Evolutionary conservation across 108 stramenopile species (phyloP).

Genomic region (Schizochytrium sp.): DNA sequence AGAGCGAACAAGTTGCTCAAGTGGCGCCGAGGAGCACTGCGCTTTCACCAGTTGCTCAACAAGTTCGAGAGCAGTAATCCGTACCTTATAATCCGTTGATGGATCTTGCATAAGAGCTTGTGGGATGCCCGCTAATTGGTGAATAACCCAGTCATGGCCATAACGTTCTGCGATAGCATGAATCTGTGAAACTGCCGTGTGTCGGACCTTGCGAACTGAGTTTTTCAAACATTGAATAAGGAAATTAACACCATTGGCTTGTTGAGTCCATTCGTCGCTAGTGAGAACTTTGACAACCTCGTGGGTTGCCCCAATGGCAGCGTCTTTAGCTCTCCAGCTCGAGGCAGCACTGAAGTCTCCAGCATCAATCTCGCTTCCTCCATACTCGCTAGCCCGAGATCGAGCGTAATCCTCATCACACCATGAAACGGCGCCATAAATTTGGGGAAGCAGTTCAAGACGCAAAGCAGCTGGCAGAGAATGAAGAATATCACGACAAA

Average conservation of each 20-base stretch:
- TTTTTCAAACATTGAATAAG: conserved; percentile 8
- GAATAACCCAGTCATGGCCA: conserved; percentile 27
- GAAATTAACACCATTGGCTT: conserved; percentile 31
- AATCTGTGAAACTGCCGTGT: not conserved
- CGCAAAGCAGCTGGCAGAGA: not conserved
- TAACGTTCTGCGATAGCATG: conserved; percentile 4
- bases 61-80: conserved; percentile 38
- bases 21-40: conserved; percentile 23
- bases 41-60: not conserved
- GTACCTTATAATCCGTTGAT: conserved; percentile 22
- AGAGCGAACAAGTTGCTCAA: conserved; percentile 24
- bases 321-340: conserved; percentile 41
- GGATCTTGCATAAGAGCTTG: conserved; percentile 7
- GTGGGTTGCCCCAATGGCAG: not conserved
- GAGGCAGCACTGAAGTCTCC: not conserved
- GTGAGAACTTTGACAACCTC: not conserved
- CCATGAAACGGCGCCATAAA: conserved; percentile 21
- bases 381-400: too few relatives aligned
- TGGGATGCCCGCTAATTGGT: not conserved
- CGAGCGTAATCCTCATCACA: not conserved
- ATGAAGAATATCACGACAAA: not conserved
- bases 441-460: not conserved
- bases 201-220: not conserved
- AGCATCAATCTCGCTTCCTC: not conserved
- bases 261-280: not conserved